These are phyloP conservation scores for Didymella glomerata DNA, from an alignment of 2,329 filamentous ascomycete species.

Conservation along the genomic window DNA sequence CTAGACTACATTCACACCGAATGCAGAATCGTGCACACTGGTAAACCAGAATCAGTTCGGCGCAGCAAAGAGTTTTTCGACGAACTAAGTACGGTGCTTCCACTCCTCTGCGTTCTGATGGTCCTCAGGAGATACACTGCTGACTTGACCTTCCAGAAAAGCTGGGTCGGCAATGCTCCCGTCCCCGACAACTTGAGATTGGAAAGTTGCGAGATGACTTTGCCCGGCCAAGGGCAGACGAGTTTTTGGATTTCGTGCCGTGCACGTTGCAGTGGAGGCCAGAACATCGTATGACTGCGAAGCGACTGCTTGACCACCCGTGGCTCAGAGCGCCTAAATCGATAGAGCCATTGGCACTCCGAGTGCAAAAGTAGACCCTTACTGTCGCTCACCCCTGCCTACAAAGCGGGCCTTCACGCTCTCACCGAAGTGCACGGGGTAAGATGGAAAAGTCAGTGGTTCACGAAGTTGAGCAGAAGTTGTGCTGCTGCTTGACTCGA, in stretches of 20 bases:
- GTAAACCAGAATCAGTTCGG: too few species aligned
- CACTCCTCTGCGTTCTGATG: too few species aligned
- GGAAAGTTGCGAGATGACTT: too few species aligned
- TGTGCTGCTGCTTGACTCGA: constrained; percentile 10
- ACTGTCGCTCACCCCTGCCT: constrained; percentile 4
- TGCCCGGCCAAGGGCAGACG: too few species aligned
- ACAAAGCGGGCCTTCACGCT: neutral
- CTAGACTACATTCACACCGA: too few species aligned
- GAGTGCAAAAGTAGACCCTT: neutral
- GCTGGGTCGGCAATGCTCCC: too few species aligned
- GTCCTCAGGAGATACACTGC: too few species aligned
- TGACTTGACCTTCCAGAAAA: too few species aligned
- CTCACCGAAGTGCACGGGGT: constrained; percentile 5
- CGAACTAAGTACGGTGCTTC: too few species aligned
- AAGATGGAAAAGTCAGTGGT: neutral
- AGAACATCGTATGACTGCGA: constrained; percentile 39
- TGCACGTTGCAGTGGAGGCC: constrained; percentile 51
- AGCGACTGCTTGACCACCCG: constrained; percentile 26
- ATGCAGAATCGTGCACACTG: too few species aligned
- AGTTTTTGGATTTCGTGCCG: constrained; percentile 45
- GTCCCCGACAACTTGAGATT: too few species aligned
- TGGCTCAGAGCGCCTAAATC: constrained; percentile 20
- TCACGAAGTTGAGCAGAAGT: constrained; percentile 3
- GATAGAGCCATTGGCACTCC: neutral
- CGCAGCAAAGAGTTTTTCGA: too few species aligned